phyloP scores from a whole-genome alignment of 2,329 filamentous ascomycete species.

The Pyrenochaeta sp. region DNA sequence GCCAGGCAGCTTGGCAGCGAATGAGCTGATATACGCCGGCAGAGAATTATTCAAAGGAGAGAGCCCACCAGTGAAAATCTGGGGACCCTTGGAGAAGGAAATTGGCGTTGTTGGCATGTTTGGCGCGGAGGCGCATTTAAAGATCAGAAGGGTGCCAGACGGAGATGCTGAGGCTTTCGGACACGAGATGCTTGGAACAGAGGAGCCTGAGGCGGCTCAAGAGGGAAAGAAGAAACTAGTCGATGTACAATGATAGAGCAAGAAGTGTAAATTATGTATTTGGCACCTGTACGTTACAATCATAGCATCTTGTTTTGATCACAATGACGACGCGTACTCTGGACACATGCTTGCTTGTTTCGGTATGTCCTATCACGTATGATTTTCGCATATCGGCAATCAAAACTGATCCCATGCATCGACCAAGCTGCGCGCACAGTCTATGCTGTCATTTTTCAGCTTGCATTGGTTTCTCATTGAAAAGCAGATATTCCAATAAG shows the following conservation, averaged over 20 bases:
- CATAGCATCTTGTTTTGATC: background rate
- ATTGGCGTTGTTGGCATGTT: slow-evolving; percentile 47
- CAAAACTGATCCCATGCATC: too few species aligned
- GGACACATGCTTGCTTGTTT: background rate
- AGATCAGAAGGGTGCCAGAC: slow-evolving; percentile 33
- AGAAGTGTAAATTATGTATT: slow-evolving; percentile 11
- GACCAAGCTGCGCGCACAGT: background rate
- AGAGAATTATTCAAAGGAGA: slow-evolving; percentile 45
- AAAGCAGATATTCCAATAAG: too few species aligned
- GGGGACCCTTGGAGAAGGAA: slow-evolving; percentile 37
- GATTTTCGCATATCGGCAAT: too few species aligned
- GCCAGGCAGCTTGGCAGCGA: slow-evolving; percentile 41
- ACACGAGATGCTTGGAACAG: slow-evolving; percentile 15
- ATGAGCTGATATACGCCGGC: slow-evolving; percentile 41
- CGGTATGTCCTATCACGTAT: background rate
- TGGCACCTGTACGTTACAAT: slow-evolving; percentile 9
- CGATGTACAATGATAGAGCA: slow-evolving; percentile 4
- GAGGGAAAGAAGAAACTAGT: slow-evolving; percentile 7
- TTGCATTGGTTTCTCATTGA: too few species aligned
- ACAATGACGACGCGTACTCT: background rate
- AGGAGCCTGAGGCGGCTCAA: background rate
- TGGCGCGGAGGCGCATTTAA: slow-evolving; percentile 36
- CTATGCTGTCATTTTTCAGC: background rate
- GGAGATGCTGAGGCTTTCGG: slow-evolving; percentile 31
- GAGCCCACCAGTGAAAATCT: slow-evolving; percentile 38